These are phyloP conservation scores for Peribolospora baueri DNA, from an alignment of 768 basidiomycete genomes.

Conservation along the genomic window DNA sequence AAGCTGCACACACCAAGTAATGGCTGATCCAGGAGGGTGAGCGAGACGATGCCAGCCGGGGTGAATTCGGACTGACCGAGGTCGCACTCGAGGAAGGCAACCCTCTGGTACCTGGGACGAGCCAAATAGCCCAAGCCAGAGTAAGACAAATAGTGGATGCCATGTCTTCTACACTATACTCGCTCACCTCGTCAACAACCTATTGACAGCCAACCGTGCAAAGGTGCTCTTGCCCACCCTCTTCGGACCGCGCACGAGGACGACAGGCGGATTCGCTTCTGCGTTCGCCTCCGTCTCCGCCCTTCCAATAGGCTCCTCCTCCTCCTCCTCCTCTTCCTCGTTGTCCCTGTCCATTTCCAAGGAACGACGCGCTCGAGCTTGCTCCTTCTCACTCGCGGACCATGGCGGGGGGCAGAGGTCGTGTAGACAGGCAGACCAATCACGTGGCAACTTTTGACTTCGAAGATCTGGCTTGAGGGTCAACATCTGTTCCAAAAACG, in stretches of 20 bases:
- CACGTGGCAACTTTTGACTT: slow-evolving; percentile 16
- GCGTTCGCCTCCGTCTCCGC: slow-evolving; percentile 1
- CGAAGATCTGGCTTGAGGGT: too few relatives aligned
- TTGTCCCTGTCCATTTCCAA: not conserved
- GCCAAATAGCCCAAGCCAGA: not conserved
- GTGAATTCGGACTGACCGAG: slow-evolving; percentile 84
- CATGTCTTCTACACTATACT: not conserved
- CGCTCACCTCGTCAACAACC: slow-evolving; percentile 34
- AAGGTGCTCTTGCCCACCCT: slow-evolving; percentile 79
- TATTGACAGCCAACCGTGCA: slow-evolving; percentile 45
- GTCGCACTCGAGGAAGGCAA: slow-evolving; percentile 82
- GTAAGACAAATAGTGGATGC: not conserved
- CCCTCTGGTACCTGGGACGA: slow-evolving; percentile 36
- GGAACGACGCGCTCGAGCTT: slow-evolving; percentile 12
- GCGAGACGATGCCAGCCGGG: slow-evolving; percentile 56
- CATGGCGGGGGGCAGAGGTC: slow-evolving; percentile 17
- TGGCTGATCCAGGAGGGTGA: slow-evolving; percentile 43
- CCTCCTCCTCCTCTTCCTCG: not conserved
- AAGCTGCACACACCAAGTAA: slow-evolving; percentile 35
- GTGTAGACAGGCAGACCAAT: slow-evolving; percentile 22
- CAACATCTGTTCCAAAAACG: too few relatives aligned
- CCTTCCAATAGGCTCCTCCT: not conserved
- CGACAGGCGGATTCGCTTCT: slow-evolving; percentile 21
- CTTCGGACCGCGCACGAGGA: slow-evolving; percentile 60
- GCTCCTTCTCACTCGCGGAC: slow-evolving; percentile 21